These are phyloP conservation scores for Fusarium siculi DNA, from an alignment of 2,329 filamentous ascomycete genomes.

Conservation along the genomic window DNA sequence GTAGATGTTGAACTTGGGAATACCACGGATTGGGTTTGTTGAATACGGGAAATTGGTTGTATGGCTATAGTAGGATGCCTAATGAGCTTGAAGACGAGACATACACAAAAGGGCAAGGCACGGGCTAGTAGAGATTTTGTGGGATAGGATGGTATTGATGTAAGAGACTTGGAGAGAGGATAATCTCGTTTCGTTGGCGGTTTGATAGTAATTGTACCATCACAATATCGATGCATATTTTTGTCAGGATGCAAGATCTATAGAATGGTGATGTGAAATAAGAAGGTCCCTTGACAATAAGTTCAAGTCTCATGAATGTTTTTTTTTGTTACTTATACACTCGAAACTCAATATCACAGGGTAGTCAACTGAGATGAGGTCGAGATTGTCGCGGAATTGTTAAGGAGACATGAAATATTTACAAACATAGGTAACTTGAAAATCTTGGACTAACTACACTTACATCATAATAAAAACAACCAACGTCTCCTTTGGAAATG, in stretches of 20 bases:
- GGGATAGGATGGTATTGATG: not conserved
- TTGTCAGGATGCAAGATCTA: not conserved
- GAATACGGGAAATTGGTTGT: conserved; percentile 18
- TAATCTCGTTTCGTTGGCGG: conserved; percentile 4
- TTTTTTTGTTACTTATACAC: not conserved
- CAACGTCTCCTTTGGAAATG: too few relatives aligned
- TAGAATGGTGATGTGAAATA: not conserved
- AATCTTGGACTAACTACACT: not conserved
- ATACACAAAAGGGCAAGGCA: conserved; percentile 2
- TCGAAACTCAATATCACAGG: not conserved
- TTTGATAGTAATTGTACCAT: conserved; percentile 30
- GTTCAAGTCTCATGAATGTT: too few relatives aligned
- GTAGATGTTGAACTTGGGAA: conserved; percentile 16
- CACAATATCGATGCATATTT: conserved; percentile 11
- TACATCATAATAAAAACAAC: not conserved
- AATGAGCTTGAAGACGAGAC: conserved; percentile 8
- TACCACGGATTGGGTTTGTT: conserved; percentile 11
- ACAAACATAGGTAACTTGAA: not conserved
- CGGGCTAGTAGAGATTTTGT: conserved; percentile 10
- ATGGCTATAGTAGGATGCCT: conserved; percentile 8
- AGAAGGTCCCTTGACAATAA: not conserved
- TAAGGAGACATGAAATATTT: not conserved
- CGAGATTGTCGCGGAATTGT: not conserved
- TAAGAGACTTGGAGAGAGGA: conserved; percentile 4
- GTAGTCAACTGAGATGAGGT: not conserved